Evolutionary conservation across 2,329 filamentous ascomycete species (phyloP).

Genomic region (Talaromyces rugulosus): DNA sequence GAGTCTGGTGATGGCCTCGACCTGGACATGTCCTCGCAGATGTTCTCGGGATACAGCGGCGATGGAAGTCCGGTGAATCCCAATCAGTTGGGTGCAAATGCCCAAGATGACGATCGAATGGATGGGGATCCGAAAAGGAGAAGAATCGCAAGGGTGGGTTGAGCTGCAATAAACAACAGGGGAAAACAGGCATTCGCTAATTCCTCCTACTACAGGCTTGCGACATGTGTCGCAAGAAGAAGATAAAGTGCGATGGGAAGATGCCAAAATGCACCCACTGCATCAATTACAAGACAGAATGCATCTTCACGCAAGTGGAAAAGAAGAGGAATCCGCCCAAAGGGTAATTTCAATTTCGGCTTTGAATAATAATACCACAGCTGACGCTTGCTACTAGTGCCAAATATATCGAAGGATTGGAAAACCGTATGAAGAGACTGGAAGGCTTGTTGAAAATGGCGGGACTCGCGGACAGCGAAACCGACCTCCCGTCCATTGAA

Average conservation of each 20-base stretch:
- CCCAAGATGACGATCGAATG: constrained; percentile 48
- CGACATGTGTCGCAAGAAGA: constrained; percentile 90
- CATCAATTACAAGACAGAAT: constrained; percentile 96
- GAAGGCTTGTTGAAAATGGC: constrained; percentile 84
- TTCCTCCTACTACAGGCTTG: constrained; percentile 59
- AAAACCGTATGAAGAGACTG: constrained; percentile 94
- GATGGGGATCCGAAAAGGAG: constrained; percentile 77
- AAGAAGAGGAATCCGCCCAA: constrained; percentile 98
- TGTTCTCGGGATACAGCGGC: constrained; percentile 61
- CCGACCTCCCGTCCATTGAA: constrained; percentile 83
- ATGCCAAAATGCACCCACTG: constrained; percentile 93
- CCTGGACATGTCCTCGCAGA: constrained; percentile 52
- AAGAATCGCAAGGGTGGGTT: constrained; percentile 81
- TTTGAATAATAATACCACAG: not conserved
- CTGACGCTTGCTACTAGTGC: constrained; percentile 53
- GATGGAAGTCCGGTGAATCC: constrained; percentile 51
- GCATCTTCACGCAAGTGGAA: constrained; percentile 94
- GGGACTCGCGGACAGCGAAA: constrained; percentile 69
- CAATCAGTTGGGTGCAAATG: constrained; percentile 38
- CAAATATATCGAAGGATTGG: constrained; percentile 95
- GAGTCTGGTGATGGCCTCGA: constrained; percentile 32
- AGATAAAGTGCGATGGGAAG: constrained; percentile 97
- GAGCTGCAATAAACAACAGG: constrained; percentile 52
- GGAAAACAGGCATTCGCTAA: not conserved
- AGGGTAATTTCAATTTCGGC: constrained; percentile 59